Base-by-base conservation (phyloP, 1,284 basidiomycete species). In the Marasmius fiardii region DNA sequence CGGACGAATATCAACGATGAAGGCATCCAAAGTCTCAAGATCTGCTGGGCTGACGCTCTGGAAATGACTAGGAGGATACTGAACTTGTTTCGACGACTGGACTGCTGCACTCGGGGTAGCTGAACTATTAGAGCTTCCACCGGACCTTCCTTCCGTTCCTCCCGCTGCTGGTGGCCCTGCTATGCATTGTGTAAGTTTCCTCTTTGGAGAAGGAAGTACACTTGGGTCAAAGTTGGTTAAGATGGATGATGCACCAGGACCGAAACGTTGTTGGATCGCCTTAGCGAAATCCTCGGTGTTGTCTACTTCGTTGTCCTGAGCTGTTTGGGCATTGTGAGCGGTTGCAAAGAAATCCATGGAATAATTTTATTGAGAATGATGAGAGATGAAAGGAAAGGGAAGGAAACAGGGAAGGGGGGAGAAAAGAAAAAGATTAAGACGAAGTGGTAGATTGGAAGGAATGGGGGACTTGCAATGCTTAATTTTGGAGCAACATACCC, bases 1-100 rank as follows among this genome's bases (percentile, higher is more conserved):
- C 1, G 94, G 86, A 0, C 95, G 86, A 55, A 98, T 89, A 72
- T 98, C 95, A 71, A 98, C 78, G 59, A 97, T 63, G 58, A 79
- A 74, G 8, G 69, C 67, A 43, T 61, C 54, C 5, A 51, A 34
- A 23, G 37, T 28, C 12, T 39, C 41, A 6, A 58, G 47, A 14
- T 44, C 43, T 1, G 43, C 37, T 45, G 57, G 54, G 20, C 51
- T 47, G 24, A 58, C 18, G 35, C 41, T 53, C 5, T 28, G 31
- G 21, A 55, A 58, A 43, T 14, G 16, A 3, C 51, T 51, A 10
- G 57, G 44, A 21, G 57, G 53, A n/a, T 11, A 31, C 16, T 41
- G 39, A 41, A 20, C n/a, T 20, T 41, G 39, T 41, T 41, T 41
- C 20, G 39, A 41, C 39, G 16, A 18, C 39, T 7, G n/a, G 7